Conservation (phyloP, 345 rosid species). For the Populus davidiana region DNA sequence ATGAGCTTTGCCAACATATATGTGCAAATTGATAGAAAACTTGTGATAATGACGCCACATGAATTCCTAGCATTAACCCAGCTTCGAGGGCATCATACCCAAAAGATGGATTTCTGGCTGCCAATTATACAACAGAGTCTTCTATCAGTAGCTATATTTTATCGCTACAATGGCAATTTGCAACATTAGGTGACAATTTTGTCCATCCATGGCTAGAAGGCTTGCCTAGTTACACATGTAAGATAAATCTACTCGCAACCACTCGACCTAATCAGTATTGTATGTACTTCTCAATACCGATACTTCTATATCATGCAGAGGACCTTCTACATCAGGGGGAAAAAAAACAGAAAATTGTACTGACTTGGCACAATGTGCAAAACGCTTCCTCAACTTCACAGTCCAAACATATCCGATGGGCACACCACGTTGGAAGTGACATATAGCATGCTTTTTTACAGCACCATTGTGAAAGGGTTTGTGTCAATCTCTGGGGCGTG, state of each 20-base stretch:
- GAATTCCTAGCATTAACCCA: background rate
- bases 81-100: background rate
- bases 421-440: background rate
- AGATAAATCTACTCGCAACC: slow-evolving; percentile 9
- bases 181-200: background rate
- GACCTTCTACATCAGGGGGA: background rate
- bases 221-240: background rate
- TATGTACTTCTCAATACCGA: background rate
- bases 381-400: background rate
- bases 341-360: background rate
- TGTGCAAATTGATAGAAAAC: background rate
- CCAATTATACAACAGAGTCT: background rate
- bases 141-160: no score
- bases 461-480: background rate
- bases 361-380: background rate
- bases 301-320: background rate
- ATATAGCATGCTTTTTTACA: background rate
- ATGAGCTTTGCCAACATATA: background rate
- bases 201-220: background rate
- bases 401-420: background rate
- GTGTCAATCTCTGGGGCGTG: slow-evolving; percentile 65
- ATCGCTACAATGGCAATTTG: background rate
- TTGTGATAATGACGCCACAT: background rate
- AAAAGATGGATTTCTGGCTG: background rate
- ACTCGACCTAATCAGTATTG: background rate